Evolutionary conservation across 2,329 filamentous ascomycete species (phyloP), one percentile per base, ranked within the genome.

Genomic region (Penicillium frequentans): DNA sequence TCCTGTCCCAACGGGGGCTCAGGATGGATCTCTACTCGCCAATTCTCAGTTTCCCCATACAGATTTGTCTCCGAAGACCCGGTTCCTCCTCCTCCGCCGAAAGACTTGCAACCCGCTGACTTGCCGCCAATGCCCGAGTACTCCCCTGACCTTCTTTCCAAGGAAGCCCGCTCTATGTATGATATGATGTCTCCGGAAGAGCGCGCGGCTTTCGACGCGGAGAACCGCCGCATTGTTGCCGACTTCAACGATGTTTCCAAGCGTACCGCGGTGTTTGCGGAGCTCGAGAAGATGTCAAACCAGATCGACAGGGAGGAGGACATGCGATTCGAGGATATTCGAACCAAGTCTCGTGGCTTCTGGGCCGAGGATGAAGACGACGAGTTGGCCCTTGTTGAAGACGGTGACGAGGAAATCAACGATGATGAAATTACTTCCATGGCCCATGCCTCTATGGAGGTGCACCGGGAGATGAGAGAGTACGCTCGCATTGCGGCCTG

Each of bases 401-500:
- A 85, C 62, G 75, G 78, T 1, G 84, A 87, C 54, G 80, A 82
- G 29, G 79, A 81, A 9, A 73, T 74, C 58, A 84, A 90, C 61
- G 89, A 91, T 63, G 90, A 96, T 70, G 92, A 96, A 72, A 90
- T 99, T 58, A 89, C 90, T 57, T 86, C 86, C 51, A 82, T 91
- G 73, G 95, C 87, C 1, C 93, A 99, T 75, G 87, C 83, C 52
- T 92, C 98, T 78, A 79, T 99, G 65, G 91, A 97, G 68, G 84
- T 95, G 74, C 88, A 96, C 68, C 84, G 93, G 61, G 93, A 98
- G 75, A 83, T 93, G 72, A 85, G 95, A 79, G 87, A 96, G 69
- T 97, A 96, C 74, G 88, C 90, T 48, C 85, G 95, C 52, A 81
- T 96, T 65, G 87, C 90, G 47, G 91, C 92, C 24, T 99, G 95